A percentile compares a stretch with the other conserved stretches of the same genome.
phyloP scores from a whole-genome alignment of 768 basidiomycete species.

The Crassisporium funariophilum region DNA sequence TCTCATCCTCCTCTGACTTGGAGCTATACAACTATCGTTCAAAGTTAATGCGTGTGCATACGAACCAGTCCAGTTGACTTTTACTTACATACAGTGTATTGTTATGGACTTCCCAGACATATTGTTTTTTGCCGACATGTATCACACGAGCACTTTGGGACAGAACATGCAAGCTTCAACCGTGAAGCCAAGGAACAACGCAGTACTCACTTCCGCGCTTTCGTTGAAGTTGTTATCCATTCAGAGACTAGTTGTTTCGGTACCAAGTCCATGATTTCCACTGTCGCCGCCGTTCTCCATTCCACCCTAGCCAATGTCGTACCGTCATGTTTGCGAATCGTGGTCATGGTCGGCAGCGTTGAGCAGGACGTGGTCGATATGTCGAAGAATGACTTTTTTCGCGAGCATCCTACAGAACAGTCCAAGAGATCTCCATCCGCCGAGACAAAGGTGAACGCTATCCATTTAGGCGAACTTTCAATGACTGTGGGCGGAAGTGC shows the following conservation, averaged over 20 bases:
- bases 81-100: conserved; percentile 6
- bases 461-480: conserved; percentile 20
- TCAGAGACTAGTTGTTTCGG: not conserved
- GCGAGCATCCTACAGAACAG: conserved; percentile 18
- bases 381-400: conserved; percentile 15
- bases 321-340: conserved; percentile 15
- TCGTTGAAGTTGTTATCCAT: conserved; percentile 2
- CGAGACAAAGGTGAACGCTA: conserved; percentile 20
- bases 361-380: conserved; percentile 17
- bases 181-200: not conserved
- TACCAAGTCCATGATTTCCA: conserved; percentile 2
- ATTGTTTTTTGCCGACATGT: not conserved
- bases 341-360: conserved; percentile 9
- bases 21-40: not conserved
- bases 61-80: no score
- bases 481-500: conserved; percentile 17
- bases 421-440: conserved; percentile 20
- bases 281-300: conserved; percentile 8
- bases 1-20: not conserved
- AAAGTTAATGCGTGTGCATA: not conserved
- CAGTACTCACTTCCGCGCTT: conserved; percentile 3
- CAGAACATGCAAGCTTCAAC: not conserved
- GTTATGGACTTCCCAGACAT: conserved; percentile 6
- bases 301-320: conserved; percentile 17
- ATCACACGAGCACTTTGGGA: not conserved